Evolutionary conservation across 352 stramenopile genomes (phyloP).

Genomic region (Phytophthora sansomeana): DNA sequence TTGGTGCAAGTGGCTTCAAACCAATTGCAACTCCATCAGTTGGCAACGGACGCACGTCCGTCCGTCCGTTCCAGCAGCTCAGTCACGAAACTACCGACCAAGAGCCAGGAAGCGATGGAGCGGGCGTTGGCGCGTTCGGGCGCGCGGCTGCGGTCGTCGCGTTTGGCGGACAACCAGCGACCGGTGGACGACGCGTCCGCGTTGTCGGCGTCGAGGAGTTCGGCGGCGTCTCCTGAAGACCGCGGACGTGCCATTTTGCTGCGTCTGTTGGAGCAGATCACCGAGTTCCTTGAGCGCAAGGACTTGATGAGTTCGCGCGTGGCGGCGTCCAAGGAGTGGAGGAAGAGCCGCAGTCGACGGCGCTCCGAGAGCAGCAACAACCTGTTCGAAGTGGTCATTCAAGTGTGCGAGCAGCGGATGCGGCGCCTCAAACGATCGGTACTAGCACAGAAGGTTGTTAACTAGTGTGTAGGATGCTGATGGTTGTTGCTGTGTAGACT

Average conservation of each 20-base stretch:
- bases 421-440: slow-evolving; percentile 41
- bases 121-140: slow-evolving; percentile 24
- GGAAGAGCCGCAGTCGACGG: slow-evolving; percentile 31
- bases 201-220: slow-evolving; percentile 11
- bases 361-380: slow-evolving; percentile 37
- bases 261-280: slow-evolving; percentile 57
- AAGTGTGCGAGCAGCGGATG: slow-evolving; percentile 67
- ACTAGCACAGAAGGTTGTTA: not conserved
- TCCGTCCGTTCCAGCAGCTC: slow-evolving; percentile 15
- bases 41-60: slow-evolving; percentile 24
- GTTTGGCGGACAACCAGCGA: slow-evolving; percentile 27
- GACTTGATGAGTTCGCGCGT: slow-evolving; percentile 46
- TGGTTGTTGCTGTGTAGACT: slow-evolving; percentile 16
- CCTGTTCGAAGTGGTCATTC: slow-evolving; percentile 57
- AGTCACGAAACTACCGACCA: slow-evolving; percentile 27
- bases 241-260: slow-evolving; percentile 51
- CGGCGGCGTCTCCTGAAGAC: slow-evolving; percentile 14
- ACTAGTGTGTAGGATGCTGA: not conserved
- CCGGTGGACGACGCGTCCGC: slow-evolving; percentile 12
- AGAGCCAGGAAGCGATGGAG: slow-evolving; percentile 26
- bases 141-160: slow-evolving; percentile 23
- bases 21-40: not conserved
- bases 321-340: slow-evolving; percentile 37
- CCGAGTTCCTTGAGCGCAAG: slow-evolving; percentile 62
- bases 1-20: no score